phyloP scores from a whole-genome alignment of 2,329 filamentous ascomycete genomes.

The Fusarium temperatum region DNA sequence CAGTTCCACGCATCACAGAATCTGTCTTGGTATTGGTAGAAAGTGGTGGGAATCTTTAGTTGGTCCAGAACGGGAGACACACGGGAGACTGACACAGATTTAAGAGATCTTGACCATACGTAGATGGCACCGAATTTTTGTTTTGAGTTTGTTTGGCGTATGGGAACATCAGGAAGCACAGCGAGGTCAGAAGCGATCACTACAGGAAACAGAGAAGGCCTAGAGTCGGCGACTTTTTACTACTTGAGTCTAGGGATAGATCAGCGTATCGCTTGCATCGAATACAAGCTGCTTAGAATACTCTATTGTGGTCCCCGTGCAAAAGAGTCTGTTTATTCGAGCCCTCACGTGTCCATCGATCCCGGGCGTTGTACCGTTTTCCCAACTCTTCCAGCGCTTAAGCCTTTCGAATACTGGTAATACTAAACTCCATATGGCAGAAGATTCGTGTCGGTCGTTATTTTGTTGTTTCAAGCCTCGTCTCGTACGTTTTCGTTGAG shows the following conservation, averaged over 20 bases:
- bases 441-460: constrained; percentile 3
- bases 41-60: not conserved
- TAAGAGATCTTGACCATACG: not conserved
- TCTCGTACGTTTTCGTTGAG: not conserved
- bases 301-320: not conserved
- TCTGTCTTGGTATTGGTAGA: not conserved
- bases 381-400: not conserved
- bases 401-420: not conserved
- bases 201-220: not conserved
- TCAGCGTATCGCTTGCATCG: not conserved
- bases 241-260: not conserved
- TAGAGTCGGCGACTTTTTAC: not conserved
- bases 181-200: not conserved
- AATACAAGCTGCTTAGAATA: not conserved
- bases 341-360: not conserved
- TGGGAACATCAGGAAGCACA: not conserved
- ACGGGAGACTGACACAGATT: not conserved
- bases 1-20: not conserved
- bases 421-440: not conserved
- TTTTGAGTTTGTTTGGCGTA: not conserved
- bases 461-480: not conserved
- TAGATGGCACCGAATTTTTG: not conserved
- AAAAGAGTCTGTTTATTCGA: not conserved
- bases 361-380: not conserved
- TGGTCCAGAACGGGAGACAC: not conserved